These are phyloP conservation scores for Thozetella sp. DNA, from an alignment of 495 filamentous ascomycete genomes.

Conservation along the genomic window DNA sequence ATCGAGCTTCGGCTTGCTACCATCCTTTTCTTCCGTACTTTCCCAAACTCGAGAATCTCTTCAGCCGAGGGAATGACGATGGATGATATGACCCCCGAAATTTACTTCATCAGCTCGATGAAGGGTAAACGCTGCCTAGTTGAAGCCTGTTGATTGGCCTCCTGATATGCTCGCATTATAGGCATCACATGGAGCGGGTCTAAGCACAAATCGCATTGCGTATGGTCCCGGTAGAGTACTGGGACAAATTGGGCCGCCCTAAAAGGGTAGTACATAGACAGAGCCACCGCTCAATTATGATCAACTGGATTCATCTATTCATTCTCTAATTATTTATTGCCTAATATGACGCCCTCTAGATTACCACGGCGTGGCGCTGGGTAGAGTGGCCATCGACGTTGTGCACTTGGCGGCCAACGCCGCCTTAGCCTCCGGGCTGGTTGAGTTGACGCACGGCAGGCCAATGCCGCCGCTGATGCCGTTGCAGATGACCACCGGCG, in stretches of 20 bases:
- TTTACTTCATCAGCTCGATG: constrained; percentile 45
- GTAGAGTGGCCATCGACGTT: constrained; percentile 17
- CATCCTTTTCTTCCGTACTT: constrained; percentile 28
- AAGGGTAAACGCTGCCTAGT: constrained; percentile 46
- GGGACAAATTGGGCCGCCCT: too few relatives aligned
- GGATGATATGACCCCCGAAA: constrained; percentile 40
- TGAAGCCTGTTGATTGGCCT: constrained; percentile 15
- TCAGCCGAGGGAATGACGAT: constrained; percentile 40
- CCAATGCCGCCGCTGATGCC: constrained; percentile 53
- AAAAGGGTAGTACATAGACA: too few relatives aligned
- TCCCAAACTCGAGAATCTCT: constrained; percentile 27
- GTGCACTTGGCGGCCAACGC: constrained; percentile 25
- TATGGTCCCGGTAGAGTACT: too few relatives aligned
- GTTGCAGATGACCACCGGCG: constrained; percentile 52
- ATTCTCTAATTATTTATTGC: too few relatives aligned
- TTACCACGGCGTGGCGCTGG: constrained; percentile 15
- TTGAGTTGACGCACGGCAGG: constrained; percentile 38
- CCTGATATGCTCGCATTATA: background rate
- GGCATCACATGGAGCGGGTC: too few relatives aligned
- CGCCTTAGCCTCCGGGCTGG: constrained; percentile 21
- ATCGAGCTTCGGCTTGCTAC: constrained; percentile 30
- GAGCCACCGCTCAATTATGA: too few relatives aligned
- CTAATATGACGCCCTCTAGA: background rate
- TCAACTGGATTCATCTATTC: background rate
- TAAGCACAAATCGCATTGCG: too few relatives aligned